Evolutionary conservation across 768 basidiomycete species (phyloP).

Genomic region (Boletus bicolor): DNA sequence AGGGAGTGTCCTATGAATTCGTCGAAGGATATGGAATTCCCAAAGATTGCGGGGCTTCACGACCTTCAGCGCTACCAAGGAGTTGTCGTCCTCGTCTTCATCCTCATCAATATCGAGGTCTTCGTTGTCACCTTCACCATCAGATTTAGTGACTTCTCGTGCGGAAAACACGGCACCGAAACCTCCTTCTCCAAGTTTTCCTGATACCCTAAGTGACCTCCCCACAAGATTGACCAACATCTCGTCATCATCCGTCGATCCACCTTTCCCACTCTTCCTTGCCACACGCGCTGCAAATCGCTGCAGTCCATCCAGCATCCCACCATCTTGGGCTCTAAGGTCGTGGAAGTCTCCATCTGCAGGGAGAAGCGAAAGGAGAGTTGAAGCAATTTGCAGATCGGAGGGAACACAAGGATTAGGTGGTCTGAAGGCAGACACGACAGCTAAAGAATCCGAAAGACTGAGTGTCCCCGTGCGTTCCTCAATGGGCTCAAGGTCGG

Average conservation of each 20-base stretch:
- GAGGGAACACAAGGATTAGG: conserved; percentile 90
- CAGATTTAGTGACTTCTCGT: conserved; percentile 46
- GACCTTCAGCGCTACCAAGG: conserved; percentile 83
- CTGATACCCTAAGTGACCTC: conserved; percentile 63
- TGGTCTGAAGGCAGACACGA: conserved; percentile 63
- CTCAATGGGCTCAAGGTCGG: conserved; percentile 38
- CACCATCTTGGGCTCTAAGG: conserved; percentile 48
- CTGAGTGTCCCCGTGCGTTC: conserved; percentile 64
- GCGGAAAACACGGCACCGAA: conserved; percentile 96
- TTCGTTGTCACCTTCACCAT: conserved; percentile 40
- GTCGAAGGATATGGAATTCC: conserved; percentile 86
- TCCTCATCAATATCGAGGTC: conserved; percentile 46
- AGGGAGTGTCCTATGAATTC: conserved; percentile 70
- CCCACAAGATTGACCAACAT: conserved; percentile 62
- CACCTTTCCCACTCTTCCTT: conserved; percentile 32
- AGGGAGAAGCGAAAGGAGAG: conserved; percentile 61
- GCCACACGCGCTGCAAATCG: conserved; percentile 56
- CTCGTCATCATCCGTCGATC: conserved; percentile 35
- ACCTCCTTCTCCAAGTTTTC: conserved; percentile 95
- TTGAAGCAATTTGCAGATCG: conserved; percentile 59
- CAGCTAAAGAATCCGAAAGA: conserved; percentile 59
- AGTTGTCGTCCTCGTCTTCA: conserved; percentile 50
- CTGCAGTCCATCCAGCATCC: conserved; percentile 66
- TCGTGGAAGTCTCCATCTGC: conserved; percentile 62
- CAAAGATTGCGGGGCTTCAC: conserved; percentile 86